Evolutionary conservation across 768 basidiomycete species (phyloP).

Genomic region (Hericium rajendrae): DNA sequence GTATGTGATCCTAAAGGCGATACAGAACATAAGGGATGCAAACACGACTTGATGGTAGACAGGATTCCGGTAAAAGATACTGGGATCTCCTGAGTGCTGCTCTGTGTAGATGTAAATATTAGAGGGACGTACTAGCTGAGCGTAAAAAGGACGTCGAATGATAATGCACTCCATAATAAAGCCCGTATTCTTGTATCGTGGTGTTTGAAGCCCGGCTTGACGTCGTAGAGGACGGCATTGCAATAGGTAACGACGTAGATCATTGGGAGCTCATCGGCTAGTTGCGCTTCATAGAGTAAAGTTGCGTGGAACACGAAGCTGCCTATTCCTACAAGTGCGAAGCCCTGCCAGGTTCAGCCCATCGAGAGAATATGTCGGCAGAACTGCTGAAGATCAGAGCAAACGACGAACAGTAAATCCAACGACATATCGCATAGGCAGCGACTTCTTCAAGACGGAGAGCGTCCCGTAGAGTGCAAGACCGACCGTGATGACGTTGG

Average conservation of each 20-base stretch:
- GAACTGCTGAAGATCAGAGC: neutral
- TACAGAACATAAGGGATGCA: constrained; percentile 43
- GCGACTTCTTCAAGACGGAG: constrained; percentile 19
- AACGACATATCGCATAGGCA: constrained; percentile 27
- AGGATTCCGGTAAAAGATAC: constrained; percentile 61
- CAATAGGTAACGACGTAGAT: constrained; percentile 59
- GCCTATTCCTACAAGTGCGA: constrained; percentile 64
- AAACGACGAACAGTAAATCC: constrained; percentile 21
- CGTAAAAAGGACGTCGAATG: constrained; percentile 55
- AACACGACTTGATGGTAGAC: constrained; percentile 76
- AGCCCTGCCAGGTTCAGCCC: constrained; percentile 36
- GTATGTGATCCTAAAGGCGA: constrained; percentile 38
- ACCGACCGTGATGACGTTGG: constrained; percentile 50
- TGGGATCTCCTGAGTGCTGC: constrained; percentile 18
- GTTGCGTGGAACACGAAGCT: constrained; percentile 77
- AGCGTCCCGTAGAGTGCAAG: constrained; percentile 42
- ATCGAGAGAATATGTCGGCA: neutral
- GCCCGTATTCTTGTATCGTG: constrained; percentile 27
- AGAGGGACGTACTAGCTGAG: constrained; percentile 58
- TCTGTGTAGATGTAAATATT: neutral
- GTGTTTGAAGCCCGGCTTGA: constrained; percentile 38
- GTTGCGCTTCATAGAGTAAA: constrained; percentile 64
- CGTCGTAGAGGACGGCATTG: constrained; percentile 52
- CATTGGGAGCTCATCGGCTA: constrained; percentile 80
- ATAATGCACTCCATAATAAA: constrained; percentile 27